These are phyloP conservation scores for Lentinula sp. DNA, from an alignment of 768 basidiomycete genomes.

Conservation along the genomic window DNA sequence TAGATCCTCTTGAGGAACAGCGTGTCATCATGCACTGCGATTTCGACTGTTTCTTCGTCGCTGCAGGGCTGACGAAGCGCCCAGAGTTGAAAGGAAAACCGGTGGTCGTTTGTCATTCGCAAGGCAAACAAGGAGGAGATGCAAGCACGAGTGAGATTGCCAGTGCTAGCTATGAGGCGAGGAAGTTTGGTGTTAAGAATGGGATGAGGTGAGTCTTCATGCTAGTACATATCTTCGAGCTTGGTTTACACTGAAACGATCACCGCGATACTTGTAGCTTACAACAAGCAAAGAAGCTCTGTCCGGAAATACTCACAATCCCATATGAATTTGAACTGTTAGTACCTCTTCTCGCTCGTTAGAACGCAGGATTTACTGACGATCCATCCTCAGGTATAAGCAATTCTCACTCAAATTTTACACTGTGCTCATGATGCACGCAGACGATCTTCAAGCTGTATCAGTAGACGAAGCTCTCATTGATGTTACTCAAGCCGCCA, in stretches of 20 bases:
- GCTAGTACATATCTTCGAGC: not conserved
- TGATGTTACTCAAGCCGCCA: constrained; percentile 68
- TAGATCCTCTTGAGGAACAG: constrained; percentile 35
- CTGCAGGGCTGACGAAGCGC: constrained; percentile 75
- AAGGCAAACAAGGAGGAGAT: constrained; percentile 61
- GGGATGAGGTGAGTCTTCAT: constrained; percentile 76
- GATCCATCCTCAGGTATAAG: constrained; percentile 61
- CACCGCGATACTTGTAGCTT: constrained; percentile 36
- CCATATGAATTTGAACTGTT: constrained; percentile 93
- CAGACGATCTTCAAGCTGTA: constrained; percentile 91
- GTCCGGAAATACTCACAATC: constrained; percentile 66
- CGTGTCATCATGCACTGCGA: constrained; percentile 87
- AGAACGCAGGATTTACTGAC: not conserved
- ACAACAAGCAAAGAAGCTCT: constrained; percentile 73
- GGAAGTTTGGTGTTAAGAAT: constrained; percentile 81
- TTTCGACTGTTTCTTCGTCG: constrained; percentile 97
- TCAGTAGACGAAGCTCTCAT: constrained; percentile 95
- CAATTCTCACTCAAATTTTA: constrained; percentile 84
- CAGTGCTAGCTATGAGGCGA: constrained; percentile 90
- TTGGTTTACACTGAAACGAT: not conserved
- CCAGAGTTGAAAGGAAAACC: constrained; percentile 85
- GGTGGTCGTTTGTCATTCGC: constrained; percentile 93
- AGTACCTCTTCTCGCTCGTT: constrained; percentile 11
- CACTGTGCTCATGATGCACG: constrained; percentile 83
- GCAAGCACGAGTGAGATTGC: constrained; percentile 93